These are phyloP conservation scores for Linum trigynum DNA, from an alignment of 345 rosid genomes.

Conservation along the genomic window DNA sequence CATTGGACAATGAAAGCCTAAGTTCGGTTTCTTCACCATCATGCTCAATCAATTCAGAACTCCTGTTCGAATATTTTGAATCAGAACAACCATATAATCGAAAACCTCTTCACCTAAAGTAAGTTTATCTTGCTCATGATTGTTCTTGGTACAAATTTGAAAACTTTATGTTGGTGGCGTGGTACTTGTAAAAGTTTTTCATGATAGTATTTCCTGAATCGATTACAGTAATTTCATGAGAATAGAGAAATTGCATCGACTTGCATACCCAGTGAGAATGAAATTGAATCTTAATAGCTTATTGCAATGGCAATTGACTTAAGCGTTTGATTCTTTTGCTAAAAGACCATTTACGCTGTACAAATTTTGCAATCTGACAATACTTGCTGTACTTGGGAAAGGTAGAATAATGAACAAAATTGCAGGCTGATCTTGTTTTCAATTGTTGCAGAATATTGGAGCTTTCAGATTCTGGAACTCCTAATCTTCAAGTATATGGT, in stretches of 20 bases:
- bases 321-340: too few species aligned
- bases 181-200: too few species aligned
- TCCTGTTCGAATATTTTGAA: constrained; percentile 23
- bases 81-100: constrained; percentile 17
- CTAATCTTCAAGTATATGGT: constrained; percentile 17
- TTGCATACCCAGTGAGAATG: too few species aligned
- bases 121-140: constrained; percentile 4
- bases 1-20: neutral
- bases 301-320: too few species aligned
- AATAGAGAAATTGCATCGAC: too few species aligned
- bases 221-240: too few species aligned
- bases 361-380: too few species aligned
- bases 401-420: neutral
- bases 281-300: too few species aligned
- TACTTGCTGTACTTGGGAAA: neutral
- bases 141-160: too few species aligned
- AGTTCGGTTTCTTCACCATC: neutral
- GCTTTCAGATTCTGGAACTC: constrained; percentile 8
- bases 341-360: too few species aligned
- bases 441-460: constrained; percentile 21
- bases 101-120: constrained; percentile 24
- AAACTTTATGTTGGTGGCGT: too few species aligned
- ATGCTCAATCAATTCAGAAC: constrained; percentile 11
- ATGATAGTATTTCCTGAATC: too few species aligned
- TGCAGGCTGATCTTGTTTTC: neutral